These are phyloP conservation scores for Mucuna pruriens DNA, from an alignment of 306 rosid genomes.

Conservation along the genomic window DNA sequence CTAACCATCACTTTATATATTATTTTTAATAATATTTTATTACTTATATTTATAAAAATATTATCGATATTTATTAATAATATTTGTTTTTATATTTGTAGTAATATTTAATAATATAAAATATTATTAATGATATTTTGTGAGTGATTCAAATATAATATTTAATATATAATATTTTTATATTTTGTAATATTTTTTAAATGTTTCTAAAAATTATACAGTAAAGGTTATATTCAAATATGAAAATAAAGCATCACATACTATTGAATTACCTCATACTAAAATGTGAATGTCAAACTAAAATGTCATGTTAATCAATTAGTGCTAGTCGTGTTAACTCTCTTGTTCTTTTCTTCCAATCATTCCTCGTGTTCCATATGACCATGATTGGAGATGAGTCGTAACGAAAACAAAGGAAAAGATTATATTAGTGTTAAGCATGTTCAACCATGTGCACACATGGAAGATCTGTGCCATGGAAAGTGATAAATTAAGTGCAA, in stretches of 20 bases:
- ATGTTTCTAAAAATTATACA: too few relatives aligned
- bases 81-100: too few relatives aligned
- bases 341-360: constrained; percentile 9
- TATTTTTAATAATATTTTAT: too few relatives aligned
- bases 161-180: too few relatives aligned
- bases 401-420: neutral
- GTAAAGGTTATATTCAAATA: neutral
- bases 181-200: too few relatives aligned
- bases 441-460: constrained; percentile 81
- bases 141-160: too few relatives aligned
- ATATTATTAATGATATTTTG: too few relatives aligned
- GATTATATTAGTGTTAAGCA: constrained; percentile 47
- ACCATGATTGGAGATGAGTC: constrained; percentile 20
- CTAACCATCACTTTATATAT: too few relatives aligned
- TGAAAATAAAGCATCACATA: neutral
- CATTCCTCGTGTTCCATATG: constrained; percentile 30
- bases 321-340: neutral
- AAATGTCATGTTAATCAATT: neutral
- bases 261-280: neutral
- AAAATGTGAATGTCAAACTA: constrained; percentile 12
- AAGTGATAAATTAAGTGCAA: constrained; percentile 35
- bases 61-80: too few relatives aligned
- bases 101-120: too few relatives aligned
- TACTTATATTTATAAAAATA: too few relatives aligned
- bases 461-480: constrained; percentile 45